A percentile compares a stretch with the other conserved stretches of the same genome.
phyloP scores from a whole-genome alignment of 441 rosid genomes.

The Aleurites moluccanus region DNA sequence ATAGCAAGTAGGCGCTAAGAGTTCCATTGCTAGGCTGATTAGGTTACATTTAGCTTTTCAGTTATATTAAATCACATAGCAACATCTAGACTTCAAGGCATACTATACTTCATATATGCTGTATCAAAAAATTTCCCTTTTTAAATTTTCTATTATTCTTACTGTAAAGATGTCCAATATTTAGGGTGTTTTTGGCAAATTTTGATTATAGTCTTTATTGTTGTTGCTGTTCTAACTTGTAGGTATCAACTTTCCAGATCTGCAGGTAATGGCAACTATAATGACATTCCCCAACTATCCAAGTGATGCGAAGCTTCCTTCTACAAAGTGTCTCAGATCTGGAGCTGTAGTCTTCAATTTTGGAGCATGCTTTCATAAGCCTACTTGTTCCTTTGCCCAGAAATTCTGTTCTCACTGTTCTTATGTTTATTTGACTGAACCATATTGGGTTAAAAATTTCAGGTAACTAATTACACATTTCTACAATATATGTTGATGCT shows the following conservation, averaged over 20 bases:
- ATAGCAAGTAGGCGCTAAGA: background rate
- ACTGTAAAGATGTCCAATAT: background rate
- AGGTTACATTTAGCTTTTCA: background rate
- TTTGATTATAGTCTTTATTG: background rate
- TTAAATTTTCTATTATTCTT: background rate
- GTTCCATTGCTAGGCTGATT: background rate
- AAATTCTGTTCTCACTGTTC: conserved; percentile 34
- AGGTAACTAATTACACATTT: conserved; percentile 31
- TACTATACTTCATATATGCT: background rate
- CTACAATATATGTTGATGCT: background rate
- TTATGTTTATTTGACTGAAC: conserved; percentile 36
- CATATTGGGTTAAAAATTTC: conserved; percentile 33
- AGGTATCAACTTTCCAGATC: background rate
- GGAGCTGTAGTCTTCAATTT: conserved; percentile 28
- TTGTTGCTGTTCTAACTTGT: background rate
- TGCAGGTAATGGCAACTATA: conserved; percentile 12
- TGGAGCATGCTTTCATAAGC: conserved; percentile 25
- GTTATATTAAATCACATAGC: background rate
- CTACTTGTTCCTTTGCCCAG: conserved; percentile 37
- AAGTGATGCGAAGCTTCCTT: conserved; percentile 27
- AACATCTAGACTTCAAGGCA: background rate
- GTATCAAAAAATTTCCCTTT: background rate
- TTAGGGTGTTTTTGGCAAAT: background rate
- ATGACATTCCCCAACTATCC: conserved; percentile 26
- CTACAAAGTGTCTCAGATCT: conserved; percentile 30